Evolutionary conservation across 2,329 filamentous ascomycete genomes (phyloP).

Genomic region (Penicillium sp.): DNA sequence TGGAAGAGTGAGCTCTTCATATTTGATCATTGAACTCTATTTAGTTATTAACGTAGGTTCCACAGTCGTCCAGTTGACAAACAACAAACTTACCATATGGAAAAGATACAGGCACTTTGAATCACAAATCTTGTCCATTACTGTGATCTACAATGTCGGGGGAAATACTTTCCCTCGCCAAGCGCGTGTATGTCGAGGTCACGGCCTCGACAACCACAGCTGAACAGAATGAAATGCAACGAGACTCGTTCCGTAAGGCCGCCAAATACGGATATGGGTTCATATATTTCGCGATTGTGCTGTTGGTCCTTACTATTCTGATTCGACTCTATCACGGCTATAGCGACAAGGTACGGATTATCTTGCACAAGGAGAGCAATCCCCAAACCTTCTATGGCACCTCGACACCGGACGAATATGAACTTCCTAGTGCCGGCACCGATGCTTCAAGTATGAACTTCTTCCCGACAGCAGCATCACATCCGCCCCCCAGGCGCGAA

Average conservation of each 20-base stretch:
- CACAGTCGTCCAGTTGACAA: background rate
- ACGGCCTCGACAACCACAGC: constrained; percentile 57
- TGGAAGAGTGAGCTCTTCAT: background rate
- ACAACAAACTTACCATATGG: background rate
- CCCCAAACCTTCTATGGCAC: constrained; percentile 60
- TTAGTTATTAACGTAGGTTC: background rate
- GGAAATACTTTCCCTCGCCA: constrained; percentile 33
- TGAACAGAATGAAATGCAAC: constrained; percentile 55
- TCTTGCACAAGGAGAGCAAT: constrained; percentile 80
- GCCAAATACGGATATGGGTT: constrained; percentile 85
- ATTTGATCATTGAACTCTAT: background rate
- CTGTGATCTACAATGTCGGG: constrained; percentile 15
- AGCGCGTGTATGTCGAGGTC: constrained; percentile 58
- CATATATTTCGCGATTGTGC: constrained; percentile 79
- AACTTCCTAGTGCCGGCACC: constrained; percentile 59
- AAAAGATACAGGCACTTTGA: background rate
- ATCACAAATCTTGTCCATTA: background rate
- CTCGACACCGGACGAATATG: constrained; percentile 61
- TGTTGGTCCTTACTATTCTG: constrained; percentile 66
- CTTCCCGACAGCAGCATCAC: constrained; percentile 65
- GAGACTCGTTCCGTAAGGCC: constrained; percentile 77
- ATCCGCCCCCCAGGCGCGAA: constrained; percentile 59
- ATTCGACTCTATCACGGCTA: constrained; percentile 83
- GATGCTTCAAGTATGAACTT: constrained; percentile 68
- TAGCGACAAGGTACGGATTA: constrained; percentile 90